A percentile compares a stretch with the other conserved stretches of the same genome.
Conservation (phyloP, 306 rosid species). For the Canavalia ensiformis region DNA sequence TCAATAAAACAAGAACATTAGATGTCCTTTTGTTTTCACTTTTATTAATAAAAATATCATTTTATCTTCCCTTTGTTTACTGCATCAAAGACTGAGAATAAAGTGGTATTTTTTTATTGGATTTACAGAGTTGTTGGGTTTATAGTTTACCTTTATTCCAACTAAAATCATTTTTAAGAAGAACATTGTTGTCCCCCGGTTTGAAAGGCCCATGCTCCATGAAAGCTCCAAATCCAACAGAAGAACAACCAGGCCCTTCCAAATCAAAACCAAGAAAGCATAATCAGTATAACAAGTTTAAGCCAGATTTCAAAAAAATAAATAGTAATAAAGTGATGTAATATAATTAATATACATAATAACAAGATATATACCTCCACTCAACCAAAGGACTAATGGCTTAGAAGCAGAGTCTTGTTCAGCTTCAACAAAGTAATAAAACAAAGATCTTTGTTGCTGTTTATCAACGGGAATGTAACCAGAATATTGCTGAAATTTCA, state of each 20-base stretch:
- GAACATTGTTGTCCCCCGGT: conserved; percentile 58
- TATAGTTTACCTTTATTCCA: conserved; percentile 67
- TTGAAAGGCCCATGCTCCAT: conserved; percentile 73
- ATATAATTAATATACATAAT: background rate
- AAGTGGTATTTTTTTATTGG: background rate
- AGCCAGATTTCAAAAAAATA: background rate
- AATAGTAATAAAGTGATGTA: too few species aligned
- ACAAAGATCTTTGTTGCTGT: conserved; percentile 46
- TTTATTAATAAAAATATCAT: too few species aligned
- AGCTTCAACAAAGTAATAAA: conserved; percentile 60
- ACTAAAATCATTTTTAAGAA: conserved; percentile 60
- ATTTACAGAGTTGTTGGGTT: background rate
- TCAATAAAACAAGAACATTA: background rate
- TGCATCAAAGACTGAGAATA: background rate
- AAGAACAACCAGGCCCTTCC: conserved; percentile 83
- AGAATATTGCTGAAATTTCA: conserved; percentile 52
- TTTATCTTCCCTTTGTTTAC: too few species aligned
- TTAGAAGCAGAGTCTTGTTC: conserved; percentile 50
- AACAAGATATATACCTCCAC: conserved; percentile 50
- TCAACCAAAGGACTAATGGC: conserved; percentile 59
- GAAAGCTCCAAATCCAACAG: conserved; percentile 74
- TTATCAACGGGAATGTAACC: conserved; percentile 54
- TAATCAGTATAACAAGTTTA: background rate
- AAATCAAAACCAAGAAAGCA: conserved; percentile 18
- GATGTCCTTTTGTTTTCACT: too few species aligned